phyloP scores from a whole-genome alignment of 1,139 yeast species.

The Nematodospora anomalae region DNA sequence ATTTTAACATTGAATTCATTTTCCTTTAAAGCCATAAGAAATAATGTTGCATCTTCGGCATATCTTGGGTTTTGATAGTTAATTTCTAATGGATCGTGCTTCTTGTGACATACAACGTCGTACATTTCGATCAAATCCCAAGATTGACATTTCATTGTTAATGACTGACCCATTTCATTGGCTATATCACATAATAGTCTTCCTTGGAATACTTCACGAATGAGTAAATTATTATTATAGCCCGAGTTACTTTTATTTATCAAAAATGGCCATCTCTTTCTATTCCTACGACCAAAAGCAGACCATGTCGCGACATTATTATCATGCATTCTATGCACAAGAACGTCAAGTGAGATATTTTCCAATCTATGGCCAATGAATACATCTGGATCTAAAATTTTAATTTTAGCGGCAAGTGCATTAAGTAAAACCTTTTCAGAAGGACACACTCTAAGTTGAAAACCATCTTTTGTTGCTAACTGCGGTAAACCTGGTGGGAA shows the following conservation, averaged over 20 bases:
- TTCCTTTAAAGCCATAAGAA: conserved; percentile 71
- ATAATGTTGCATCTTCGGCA: conserved; percentile 65
- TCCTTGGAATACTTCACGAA: conserved; percentile 78
- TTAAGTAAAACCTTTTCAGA: conserved; percentile 74
- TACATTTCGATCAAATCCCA: conserved; percentile 96
- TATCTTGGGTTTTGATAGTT: conserved; percentile 68
- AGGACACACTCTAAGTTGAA: conserved; percentile 57
- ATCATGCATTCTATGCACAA: conserved; percentile 80
- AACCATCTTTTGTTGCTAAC: conserved; percentile 51
- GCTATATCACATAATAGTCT: conserved; percentile 89
- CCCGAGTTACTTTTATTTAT: conserved; percentile 44
- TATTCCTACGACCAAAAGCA: conserved; percentile 76
- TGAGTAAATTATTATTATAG: conserved; percentile 49
- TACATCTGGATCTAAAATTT: conserved; percentile 83
- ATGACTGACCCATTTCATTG: conserved; percentile 92
- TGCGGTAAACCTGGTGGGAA: conserved; percentile 75
- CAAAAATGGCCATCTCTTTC: conserved; percentile 74
- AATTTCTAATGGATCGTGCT: conserved; percentile 65
- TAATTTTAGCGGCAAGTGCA: conserved; percentile 71
- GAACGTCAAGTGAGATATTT: conserved; percentile 71
- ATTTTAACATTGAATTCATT: conserved; percentile 67
- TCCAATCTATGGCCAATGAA: conserved; percentile 87
- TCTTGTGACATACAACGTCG: conserved; percentile 65
- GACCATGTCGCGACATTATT: conserved; percentile 75
- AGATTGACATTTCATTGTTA: conserved; percentile 90